These are phyloP conservation scores for Cyclotella atomus DNA, from an alignment of 108 stramenopile genomes.

Conservation along the genomic window DNA sequence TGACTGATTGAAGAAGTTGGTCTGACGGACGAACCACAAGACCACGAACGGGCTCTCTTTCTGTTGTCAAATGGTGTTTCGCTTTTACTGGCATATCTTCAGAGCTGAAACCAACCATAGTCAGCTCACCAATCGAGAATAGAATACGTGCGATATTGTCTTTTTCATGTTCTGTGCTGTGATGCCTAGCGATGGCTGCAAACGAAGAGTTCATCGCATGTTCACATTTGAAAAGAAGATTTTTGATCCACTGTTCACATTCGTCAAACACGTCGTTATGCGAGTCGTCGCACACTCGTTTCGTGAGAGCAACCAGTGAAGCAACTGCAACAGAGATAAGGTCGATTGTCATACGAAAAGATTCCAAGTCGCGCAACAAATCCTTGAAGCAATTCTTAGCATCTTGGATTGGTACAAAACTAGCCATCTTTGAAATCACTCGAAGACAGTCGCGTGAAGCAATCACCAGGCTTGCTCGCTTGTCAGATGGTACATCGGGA, in stretches of 20 bases:
- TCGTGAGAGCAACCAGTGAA: conserved; percentile 55
- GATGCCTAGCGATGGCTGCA: conserved; percentile 10
- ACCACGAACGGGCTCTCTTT: conserved; percentile 52
- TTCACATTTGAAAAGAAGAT: conserved; percentile 48
- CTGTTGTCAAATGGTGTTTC: conserved; percentile 18
- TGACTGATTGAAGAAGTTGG: conserved; percentile 57
- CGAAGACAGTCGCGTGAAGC: conserved; percentile 50
- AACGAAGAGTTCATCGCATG: conserved; percentile 29
- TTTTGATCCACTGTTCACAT: conserved; percentile 57
- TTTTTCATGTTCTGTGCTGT: conserved; percentile 11
- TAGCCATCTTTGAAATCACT: conserved; percentile 63
- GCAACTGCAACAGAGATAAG: conserved; percentile 58
- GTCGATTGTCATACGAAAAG: conserved; percentile 58
- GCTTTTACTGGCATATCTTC: conserved; percentile 43
- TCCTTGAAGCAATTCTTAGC: conserved; percentile 34
- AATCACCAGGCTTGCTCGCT: conserved; percentile 20
- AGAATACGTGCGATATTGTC: conserved; percentile 33
- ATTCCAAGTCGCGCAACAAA: conserved; percentile 40
- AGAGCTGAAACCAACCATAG: conserved; percentile 72
- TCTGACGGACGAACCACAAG: conserved; percentile 54
- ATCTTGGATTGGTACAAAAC: conserved; percentile 41
- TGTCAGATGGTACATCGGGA: conserved; percentile 19
- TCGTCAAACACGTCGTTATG: conserved; percentile 40
- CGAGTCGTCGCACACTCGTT: conserved; percentile 45
- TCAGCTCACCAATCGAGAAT: conserved; percentile 69